These are phyloP conservation scores for Umbelopsis sp. DNA, from an alignment of 192 early-diverging fungal species.

Conservation along the genomic window DNA sequence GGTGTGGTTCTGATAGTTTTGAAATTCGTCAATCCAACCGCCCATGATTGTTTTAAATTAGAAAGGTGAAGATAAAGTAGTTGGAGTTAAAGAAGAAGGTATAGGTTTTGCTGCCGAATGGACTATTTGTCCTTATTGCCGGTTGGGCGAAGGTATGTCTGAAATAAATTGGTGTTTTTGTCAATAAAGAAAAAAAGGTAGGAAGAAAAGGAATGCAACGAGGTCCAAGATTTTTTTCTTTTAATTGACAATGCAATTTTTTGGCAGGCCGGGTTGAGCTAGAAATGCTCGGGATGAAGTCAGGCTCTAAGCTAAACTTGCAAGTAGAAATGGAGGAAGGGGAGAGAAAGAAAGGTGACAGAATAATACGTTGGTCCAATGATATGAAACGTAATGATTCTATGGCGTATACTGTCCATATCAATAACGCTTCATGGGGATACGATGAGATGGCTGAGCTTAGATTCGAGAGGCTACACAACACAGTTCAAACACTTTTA, in stretches of 20 bases:
- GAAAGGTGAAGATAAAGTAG: background rate
- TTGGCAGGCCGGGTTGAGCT: background rate
- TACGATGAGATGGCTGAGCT: no score
- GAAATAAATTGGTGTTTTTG: background rate
- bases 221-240: background rate
- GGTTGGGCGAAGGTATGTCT: background rate
- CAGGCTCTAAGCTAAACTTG: background rate
- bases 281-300: background rate
- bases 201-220: background rate
- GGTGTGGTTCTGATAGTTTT: slow-evolving; percentile 16
- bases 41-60: background rate
- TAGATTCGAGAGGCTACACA: no score
- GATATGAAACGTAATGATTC: background rate
- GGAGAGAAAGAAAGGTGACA: background rate
- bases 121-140: background rate
- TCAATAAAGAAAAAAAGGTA: no score
- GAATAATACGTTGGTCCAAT: background rate
- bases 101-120: background rate
- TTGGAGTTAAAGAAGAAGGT: no score
- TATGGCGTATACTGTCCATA: background rate
- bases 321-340: background rate
- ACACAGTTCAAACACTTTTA: background rate
- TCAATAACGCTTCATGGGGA: no score
- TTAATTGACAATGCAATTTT: background rate
- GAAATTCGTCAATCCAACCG: slow-evolving; percentile 6